Evolutionary conservation across 2,329 filamentous ascomycete species (phyloP).

Genomic region (Colletotrichum sp.): DNA sequence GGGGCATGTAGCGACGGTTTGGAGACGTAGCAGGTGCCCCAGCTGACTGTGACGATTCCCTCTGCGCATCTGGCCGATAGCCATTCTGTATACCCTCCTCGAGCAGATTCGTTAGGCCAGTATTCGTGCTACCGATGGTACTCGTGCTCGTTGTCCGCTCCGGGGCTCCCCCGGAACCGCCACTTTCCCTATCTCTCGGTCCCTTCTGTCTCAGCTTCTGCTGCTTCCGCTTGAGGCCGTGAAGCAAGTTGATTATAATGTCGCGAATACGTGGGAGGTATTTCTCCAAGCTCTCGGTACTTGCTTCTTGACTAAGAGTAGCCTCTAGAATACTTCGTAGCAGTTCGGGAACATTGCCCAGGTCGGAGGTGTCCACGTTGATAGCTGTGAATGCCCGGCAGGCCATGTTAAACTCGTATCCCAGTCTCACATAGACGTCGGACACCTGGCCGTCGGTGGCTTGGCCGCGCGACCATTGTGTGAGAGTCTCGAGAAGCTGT

Average conservation of each 20-base stretch:
- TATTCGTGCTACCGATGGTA: slow-evolving; percentile 61
- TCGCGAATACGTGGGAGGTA: slow-evolving; percentile 95
- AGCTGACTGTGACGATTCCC: slow-evolving; percentile 18
- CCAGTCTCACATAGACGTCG: slow-evolving; percentile 95
- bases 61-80: slow-evolving; percentile 43
- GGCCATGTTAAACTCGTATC: slow-evolving; percentile 99
- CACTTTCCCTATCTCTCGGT: slow-evolving; percentile 59
- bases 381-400: slow-evolving; percentile 97
- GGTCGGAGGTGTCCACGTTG: slow-evolving; percentile 91
- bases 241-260: slow-evolving; percentile 97
- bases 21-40: slow-evolving; percentile 42
- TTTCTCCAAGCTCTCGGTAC: slow-evolving; percentile 88
- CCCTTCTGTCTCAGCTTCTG: slow-evolving; percentile 78
- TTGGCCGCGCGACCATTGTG: slow-evolving; percentile 93
- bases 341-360: slow-evolving; percentile 93
- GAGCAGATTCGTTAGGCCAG: slow-evolving; percentile 61
- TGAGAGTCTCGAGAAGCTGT: slow-evolving; percentile 94
- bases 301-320: slow-evolving; percentile 95
- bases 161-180: slow-evolving; percentile 40
- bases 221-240: slow-evolving; percentile 96
- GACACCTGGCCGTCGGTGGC: slow-evolving; percentile 95
- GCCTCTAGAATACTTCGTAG: slow-evolving; percentile 91
- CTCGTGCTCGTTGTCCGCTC: slow-evolving; percentile 63
- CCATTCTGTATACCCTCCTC: slow-evolving; percentile 65
- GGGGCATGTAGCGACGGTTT: slow-evolving; percentile 48